Base-by-base conservation (phyloP, 2,329 filamentous ascomycete genomes). In the Colletotrichum liaoningense region DNA sequence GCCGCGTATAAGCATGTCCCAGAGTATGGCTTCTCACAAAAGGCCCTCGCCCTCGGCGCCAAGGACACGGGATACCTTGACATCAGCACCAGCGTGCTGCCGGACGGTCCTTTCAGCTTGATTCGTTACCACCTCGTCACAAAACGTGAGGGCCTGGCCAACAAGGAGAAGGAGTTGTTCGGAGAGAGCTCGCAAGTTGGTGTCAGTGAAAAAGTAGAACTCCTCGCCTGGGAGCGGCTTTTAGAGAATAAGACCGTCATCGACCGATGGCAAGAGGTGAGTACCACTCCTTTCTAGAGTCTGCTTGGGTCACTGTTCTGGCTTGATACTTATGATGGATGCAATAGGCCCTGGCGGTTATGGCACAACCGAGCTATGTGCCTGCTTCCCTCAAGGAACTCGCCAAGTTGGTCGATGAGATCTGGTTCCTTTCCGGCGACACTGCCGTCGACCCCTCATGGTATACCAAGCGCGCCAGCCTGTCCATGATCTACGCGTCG, bases 351-450 rank as follows among this genome's bases (percentile, higher is more conserved):
- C 88, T 98, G 3, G 95, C 94, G 4, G 87, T 97, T 74, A 98
- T 98, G 94, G 95, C 95, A 5, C 92, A 97, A 71, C 94, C 95
- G 0, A 90, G 88, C 73, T 93, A 96, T 81, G 88, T 97, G 42
- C 90, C 94, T 0, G 84, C 90, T 9, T 95, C 95, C 0, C 81
- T 98, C 3, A 88, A 88, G 57, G 97, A 98, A 84, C 89, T 99
- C 4, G 92, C 93, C 55, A 87, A 89, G 63, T 90, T 99, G 5
- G 90, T 93, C n/a, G 96, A 98, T 81, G 97, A 99, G 82, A 97
- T 99, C 64, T 94, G 93, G 88, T 95, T 93, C 79, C 90, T 98
- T 4, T 91, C 96, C 0, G 94, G 95, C 63, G 97, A 98, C 82
- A 87, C 85, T 26, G 89, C 92, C 26, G 94, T 98, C 73, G 95